phyloP scores from a whole-genome alignment of 2,329 filamentous ascomycete species.

The Fusarium coicis region DNA sequence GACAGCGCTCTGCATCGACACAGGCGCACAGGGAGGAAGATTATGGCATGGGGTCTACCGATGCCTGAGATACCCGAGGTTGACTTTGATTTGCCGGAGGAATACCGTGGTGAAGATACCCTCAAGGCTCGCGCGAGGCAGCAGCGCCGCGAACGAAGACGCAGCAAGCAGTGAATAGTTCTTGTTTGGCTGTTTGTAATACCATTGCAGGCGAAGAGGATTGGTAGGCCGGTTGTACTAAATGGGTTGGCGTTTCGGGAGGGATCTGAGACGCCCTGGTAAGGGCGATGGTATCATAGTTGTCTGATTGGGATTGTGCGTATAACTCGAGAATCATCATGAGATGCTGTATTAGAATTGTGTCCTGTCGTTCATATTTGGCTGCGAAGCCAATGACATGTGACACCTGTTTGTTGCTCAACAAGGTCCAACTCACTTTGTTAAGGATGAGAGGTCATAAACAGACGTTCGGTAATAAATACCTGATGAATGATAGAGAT shows the following conservation, averaged over 20 bases:
- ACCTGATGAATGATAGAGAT: not conserved
- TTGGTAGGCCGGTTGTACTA: slow-evolving; percentile 27
- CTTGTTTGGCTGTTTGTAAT: slow-evolving; percentile 34
- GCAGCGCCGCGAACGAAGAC: slow-evolving; percentile 69
- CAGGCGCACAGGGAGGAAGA: slow-evolving; percentile 74
- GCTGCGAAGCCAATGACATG: not conserved
- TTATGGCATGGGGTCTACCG: slow-evolving; percentile 83
- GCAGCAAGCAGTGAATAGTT: slow-evolving; percentile 54
- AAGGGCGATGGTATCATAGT: slow-evolving; percentile 18
- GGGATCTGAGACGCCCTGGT: slow-evolving; percentile 20
- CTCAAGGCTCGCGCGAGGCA: slow-evolving; percentile 70
- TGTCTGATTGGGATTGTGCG: slow-evolving; percentile 6
- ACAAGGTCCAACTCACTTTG: not conserved
- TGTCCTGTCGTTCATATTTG: not conserved
- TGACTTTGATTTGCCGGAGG: slow-evolving; percentile 81
- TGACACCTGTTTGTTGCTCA: slow-evolving; percentile 7
- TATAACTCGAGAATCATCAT: slow-evolving; percentile 16
- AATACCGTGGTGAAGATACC: slow-evolving; percentile 66
- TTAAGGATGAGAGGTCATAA: not conserved
- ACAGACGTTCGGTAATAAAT: not conserved
- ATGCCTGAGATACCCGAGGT: slow-evolving; percentile 76
- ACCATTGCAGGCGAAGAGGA: slow-evolving; percentile 20
- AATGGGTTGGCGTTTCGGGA: slow-evolving; percentile 37
- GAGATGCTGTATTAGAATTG: slow-evolving; percentile 1
- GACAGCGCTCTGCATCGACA: slow-evolving; percentile 80